These are phyloP conservation scores for Jacaranda copaia DNA, from an alignment of 257 asterid genomes.

Conservation along the genomic window DNA sequence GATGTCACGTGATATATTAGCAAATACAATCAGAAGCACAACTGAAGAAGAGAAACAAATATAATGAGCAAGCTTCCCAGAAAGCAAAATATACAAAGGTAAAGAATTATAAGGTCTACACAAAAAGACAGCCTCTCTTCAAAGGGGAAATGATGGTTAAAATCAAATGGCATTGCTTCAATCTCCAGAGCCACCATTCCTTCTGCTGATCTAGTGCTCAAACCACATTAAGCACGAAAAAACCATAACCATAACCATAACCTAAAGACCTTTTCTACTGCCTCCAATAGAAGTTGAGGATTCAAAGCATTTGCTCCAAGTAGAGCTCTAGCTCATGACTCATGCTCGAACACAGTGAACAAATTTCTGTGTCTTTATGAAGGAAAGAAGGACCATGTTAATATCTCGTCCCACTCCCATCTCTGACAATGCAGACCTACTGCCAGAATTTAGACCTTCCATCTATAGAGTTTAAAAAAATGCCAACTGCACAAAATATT, in stretches of 20 bases:
- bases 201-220: constrained; percentile 9
- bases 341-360: neutral
- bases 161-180: constrained; percentile 23
- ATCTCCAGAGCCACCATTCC: constrained; percentile 26
- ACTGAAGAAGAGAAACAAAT: neutral
- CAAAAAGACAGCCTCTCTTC: constrained; percentile 18
- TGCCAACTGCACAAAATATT: neutral
- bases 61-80: constrained; percentile 11
- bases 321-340: constrained; percentile 13
- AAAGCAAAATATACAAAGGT: constrained; percentile 22
- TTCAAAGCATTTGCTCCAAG: constrained; percentile 20
- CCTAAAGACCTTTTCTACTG: constrained; percentile 1
- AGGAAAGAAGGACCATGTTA: constrained; percentile 4
- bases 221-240: constrained; percentile 17
- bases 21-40: constrained; percentile 23
- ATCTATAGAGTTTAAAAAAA: neutral
- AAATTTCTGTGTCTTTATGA: neutral
- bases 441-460: constrained; percentile 1
- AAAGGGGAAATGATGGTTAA: constrained; percentile 18
- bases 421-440: constrained; percentile 8
- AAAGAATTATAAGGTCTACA: constrained; percentile 22
- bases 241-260: neutral
- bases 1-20: neutral
- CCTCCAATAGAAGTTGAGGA: constrained; percentile 9
- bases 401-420: constrained; percentile 5